Conservation (phyloP, 179 eudicot species). For the Corrigiola litoralis region DNA sequence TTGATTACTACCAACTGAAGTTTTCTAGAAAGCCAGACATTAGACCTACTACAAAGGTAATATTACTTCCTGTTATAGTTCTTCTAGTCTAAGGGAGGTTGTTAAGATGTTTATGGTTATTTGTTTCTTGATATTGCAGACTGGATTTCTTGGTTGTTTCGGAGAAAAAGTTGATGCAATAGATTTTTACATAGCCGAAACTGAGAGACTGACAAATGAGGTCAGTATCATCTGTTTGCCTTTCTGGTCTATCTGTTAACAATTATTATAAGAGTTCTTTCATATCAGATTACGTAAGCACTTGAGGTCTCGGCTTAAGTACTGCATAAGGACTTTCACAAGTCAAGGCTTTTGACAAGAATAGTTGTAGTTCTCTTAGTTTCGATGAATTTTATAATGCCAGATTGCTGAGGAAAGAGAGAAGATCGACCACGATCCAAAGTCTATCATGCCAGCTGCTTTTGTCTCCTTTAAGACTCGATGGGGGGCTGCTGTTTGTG, state of each 20-base stretch:
- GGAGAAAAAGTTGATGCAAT: constrained; percentile 84
- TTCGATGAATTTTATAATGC: constrained; percentile 5
- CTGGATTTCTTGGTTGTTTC: constrained; percentile 73
- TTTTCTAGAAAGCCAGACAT: constrained; percentile 57
- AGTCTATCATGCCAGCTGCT: constrained; percentile 71
- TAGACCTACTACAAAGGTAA: constrained; percentile 81
- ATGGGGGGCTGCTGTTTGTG: constrained; percentile 90
- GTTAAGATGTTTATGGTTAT: constrained; percentile 6
- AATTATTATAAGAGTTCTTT: not conserved
- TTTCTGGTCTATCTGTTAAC: constrained; percentile 2
- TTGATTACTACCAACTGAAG: constrained; percentile 82
- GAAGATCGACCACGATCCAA: constrained; percentile 46
- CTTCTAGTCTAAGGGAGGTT: not conserved
- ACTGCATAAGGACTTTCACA: too few relatives aligned
- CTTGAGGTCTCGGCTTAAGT: too few relatives aligned
- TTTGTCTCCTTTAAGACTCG: constrained; percentile 79
- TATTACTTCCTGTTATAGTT: not conserved
- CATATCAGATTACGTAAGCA: too few relatives aligned
- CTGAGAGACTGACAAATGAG: constrained; percentile 65
- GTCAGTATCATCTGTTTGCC: constrained; percentile 37
- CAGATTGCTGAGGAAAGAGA: constrained; percentile 84
- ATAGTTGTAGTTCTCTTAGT: not conserved
- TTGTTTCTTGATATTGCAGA: constrained; percentile 42
- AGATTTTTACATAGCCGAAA: constrained; percentile 57
- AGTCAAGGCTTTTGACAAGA: not conserved